Conservation (phyloP, 2,329 filamentous ascomycete species). For the Xylariaceae sp. region DNA sequence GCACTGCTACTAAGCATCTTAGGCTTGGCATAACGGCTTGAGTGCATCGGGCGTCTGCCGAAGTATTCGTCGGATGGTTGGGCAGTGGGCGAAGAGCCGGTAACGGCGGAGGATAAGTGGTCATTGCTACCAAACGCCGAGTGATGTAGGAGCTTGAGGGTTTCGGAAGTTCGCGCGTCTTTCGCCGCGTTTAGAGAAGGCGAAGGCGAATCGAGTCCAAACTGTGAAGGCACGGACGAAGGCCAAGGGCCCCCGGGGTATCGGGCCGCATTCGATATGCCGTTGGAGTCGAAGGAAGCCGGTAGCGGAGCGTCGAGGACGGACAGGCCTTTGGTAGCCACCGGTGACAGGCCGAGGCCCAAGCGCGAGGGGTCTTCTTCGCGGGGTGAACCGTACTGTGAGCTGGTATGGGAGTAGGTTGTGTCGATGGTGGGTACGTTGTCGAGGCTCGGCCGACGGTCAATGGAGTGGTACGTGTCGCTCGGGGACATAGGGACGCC, state of each 20-base stretch:
- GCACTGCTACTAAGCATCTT: conserved; percentile 69
- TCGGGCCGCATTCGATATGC: conserved; percentile 86
- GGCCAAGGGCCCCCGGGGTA: conserved; percentile 80
- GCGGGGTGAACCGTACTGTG: conserved; percentile 79
- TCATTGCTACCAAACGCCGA: conserved; percentile 69
- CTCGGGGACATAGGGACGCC: conserved; percentile 47
- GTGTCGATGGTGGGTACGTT: conserved; percentile 64
- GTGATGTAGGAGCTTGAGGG: conserved; percentile 66
- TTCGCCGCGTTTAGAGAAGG: conserved; percentile 68
- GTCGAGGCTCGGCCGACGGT: conserved; percentile 56
- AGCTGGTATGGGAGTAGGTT: conserved; percentile 57
- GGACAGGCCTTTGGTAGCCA: conserved; percentile 72
- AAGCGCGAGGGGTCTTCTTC: conserved; percentile 62
- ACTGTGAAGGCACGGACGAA: conserved; percentile 89
- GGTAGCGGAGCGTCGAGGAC: conserved; percentile 91
- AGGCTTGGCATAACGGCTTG: conserved; percentile 69
- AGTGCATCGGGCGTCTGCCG: conserved; percentile 72
- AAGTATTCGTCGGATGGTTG: conserved; percentile 60
- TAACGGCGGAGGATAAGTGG: conserved; percentile 58
- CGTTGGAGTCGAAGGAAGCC: conserved; percentile 94
- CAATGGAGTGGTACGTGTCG: conserved; percentile 46
- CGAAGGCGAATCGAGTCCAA: conserved; percentile 84
- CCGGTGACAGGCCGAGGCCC: conserved; percentile 79
- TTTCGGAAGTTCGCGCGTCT: conserved; percentile 63
- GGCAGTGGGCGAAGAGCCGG: conserved; percentile 38